A percentile compares a stretch with the other conserved stretches of the same genome.
Conservation (phyloP, 2,329 filamentous ascomycete genomes). For the Cladosporium colombiae region DNA sequence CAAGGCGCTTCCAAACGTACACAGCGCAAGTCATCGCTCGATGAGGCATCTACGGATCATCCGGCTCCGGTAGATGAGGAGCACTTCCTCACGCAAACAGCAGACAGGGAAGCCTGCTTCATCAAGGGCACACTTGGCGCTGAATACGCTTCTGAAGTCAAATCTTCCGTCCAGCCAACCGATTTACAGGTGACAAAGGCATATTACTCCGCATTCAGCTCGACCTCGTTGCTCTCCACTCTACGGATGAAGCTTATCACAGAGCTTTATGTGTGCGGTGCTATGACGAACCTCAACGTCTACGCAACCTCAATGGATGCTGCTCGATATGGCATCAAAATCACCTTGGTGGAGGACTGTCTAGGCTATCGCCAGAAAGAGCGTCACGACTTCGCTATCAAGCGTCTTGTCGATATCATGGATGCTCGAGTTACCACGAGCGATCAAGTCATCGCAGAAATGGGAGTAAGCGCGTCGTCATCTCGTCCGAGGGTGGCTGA, state of each 20-base stretch:
- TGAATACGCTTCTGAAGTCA: constrained; percentile 53
- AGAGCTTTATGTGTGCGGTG: constrained; percentile 85
- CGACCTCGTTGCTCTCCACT: constrained; percentile 70
- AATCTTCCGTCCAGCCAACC: constrained; percentile 51
- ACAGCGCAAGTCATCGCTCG: constrained; percentile 8
- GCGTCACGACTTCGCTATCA: constrained; percentile 70
- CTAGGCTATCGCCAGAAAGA: constrained; percentile 73
- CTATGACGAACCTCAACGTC: constrained; percentile 82
- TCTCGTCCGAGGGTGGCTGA: constrained; percentile 18
- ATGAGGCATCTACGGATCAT: not conserved
- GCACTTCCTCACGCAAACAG: constrained; percentile 45
- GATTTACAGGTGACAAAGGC: constrained; percentile 67
- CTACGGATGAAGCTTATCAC: constrained; percentile 85
- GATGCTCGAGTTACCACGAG: constrained; percentile 68
- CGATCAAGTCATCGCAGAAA: constrained; percentile 42
- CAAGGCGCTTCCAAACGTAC: not conserved
- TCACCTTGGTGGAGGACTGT: constrained; percentile 86
- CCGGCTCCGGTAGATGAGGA: constrained; percentile 43
- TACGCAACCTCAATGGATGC: constrained; percentile 92
- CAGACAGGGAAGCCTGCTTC: constrained; percentile 44
- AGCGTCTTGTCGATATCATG: constrained; percentile 70
- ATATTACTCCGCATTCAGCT: constrained; percentile 84
- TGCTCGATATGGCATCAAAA: constrained; percentile 80
- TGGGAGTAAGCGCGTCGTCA: constrained; percentile 6
- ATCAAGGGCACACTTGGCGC: constrained; percentile 47